Percentiles rank a stretch among this genome's conserved stretches.
Conservation (phyloP, 2,329 filamentous ascomycete species). For the Albifimbria verrucaria region DNA sequence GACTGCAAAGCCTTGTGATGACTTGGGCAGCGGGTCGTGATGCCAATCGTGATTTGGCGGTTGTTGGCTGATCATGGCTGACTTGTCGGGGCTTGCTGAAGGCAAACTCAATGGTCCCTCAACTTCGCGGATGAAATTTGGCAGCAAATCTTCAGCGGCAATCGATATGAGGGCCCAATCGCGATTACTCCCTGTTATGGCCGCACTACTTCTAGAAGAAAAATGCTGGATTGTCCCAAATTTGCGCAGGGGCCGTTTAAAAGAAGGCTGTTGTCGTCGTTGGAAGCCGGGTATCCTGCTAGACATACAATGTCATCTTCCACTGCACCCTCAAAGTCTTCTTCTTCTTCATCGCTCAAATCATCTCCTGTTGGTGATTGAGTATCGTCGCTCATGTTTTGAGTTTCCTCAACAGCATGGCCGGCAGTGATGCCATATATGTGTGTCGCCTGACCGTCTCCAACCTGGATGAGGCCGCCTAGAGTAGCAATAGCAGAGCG, state of each 20-base stretch:
- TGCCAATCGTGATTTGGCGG: background rate
- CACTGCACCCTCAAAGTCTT: background rate
- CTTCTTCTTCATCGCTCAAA: background rate
- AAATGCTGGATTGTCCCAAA: background rate
- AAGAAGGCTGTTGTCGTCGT: background rate
- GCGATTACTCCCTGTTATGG: background rate
- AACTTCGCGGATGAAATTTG: background rate
- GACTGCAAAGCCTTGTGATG: background rate
- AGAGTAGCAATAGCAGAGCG: background rate
- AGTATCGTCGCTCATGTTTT: background rate
- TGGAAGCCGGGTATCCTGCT: background rate
- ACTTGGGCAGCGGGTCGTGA: background rate
- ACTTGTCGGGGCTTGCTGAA: background rate
- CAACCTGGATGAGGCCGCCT: background rate
- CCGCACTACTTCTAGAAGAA: background rate
- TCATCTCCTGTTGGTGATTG: background rate
- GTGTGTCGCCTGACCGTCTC: background rate
- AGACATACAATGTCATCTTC: background rate
- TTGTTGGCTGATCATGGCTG: background rate
- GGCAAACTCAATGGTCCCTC: background rate
- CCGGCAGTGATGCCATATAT: constrained; percentile 3
- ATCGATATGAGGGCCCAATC: background rate
- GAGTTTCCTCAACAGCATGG: background rate
- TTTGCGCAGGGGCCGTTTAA: background rate
- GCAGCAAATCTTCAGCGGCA: background rate